Percentiles rank a stretch among this genome's conserved stretches.
phyloP scores from a whole-genome alignment of 768 basidiomycete genomes.

The Tylopilus vinaceipallidus region DNA sequence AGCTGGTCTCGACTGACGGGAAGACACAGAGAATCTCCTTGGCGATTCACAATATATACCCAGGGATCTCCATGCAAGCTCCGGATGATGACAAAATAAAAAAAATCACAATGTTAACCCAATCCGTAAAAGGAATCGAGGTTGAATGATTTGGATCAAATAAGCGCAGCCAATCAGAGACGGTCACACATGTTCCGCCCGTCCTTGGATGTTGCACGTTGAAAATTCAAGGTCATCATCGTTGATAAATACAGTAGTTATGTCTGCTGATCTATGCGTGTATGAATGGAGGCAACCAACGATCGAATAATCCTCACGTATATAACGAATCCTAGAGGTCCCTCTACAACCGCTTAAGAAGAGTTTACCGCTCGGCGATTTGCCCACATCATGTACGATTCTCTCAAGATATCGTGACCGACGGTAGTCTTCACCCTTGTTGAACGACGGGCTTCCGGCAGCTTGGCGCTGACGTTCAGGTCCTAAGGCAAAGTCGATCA shows the following conservation, averaged over 20 bases:
- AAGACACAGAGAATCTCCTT: not conserved
- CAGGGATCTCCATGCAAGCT: conserved; percentile 5
- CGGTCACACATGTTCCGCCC: conserved; percentile 11
- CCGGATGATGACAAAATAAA: not conserved
- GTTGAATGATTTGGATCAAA: not conserved
- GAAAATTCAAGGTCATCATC: conserved; percentile 3
- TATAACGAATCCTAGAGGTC: conserved; percentile 1
- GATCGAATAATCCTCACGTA: conserved; percentile 7
- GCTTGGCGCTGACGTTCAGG: conserved; percentile 60
- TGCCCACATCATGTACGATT: conserved; percentile 87
- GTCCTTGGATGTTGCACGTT: not conserved
- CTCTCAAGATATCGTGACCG: conserved; percentile 64
- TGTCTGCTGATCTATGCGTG: conserved; percentile 20
- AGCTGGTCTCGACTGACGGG: not conserved
- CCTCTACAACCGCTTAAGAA: conserved; percentile 7
- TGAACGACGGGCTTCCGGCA: conserved; percentile 80
- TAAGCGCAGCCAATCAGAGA: conserved; percentile 8
- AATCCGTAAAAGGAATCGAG: not conserved
- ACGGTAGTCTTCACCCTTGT: conserved; percentile 60
- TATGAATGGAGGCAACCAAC: conserved; percentile 4
- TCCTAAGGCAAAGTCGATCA: conserved; percentile 46
- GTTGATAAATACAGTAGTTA: conserved; percentile 20
- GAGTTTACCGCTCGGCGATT: conserved; percentile 67
- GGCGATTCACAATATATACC: not conserved
- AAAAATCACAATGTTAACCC: not conserved